Evolutionary conservation across 768 basidiomycete genomes (phyloP).

Genomic region (Podaxis sp.): DNA sequence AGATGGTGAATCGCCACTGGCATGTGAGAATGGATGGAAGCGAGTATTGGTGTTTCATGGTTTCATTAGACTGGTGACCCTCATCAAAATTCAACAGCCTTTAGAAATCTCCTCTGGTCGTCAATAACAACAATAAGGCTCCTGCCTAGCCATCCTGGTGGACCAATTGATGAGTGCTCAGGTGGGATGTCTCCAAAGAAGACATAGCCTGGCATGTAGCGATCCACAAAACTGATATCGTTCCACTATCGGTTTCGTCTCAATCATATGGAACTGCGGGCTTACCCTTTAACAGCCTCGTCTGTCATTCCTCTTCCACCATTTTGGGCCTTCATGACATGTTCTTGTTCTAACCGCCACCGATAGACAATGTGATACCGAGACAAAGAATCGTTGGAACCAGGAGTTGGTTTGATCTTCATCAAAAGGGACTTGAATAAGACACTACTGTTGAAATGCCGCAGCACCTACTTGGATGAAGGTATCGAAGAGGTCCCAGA

Average conservation of each 20-base stretch:
- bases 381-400: conserved; percentile 21
- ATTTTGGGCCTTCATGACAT: conserved; percentile 78
- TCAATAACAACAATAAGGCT: conserved; percentile 54
- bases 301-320: conserved; percentile 90
- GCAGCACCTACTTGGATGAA: conserved; percentile 65
- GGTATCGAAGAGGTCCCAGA: conserved; percentile 71
- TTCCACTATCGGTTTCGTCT: neutral
- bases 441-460: neutral
- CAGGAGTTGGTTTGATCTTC: conserved; percentile 28
- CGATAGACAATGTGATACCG: conserved; percentile 61
- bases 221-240: conserved; percentile 69
- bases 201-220: conserved; percentile 52
- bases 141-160: conserved; percentile 30
- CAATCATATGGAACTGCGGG: conserved; percentile 14
- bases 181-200: conserved; percentile 12
- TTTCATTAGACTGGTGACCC: neutral
- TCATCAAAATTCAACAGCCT: conserved; percentile 36
- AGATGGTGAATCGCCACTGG: neutral
- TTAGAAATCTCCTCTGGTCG: conserved; percentile 43
- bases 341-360: conserved; percentile 91
- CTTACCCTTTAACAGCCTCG: conserved; percentile 59
- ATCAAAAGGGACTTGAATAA: neutral
- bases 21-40: neutral
- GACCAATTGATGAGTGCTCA: neutral
- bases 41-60: neutral